Conservation (phyloP, 306 rosid genomes). For the Medicago truncatula region DNA sequence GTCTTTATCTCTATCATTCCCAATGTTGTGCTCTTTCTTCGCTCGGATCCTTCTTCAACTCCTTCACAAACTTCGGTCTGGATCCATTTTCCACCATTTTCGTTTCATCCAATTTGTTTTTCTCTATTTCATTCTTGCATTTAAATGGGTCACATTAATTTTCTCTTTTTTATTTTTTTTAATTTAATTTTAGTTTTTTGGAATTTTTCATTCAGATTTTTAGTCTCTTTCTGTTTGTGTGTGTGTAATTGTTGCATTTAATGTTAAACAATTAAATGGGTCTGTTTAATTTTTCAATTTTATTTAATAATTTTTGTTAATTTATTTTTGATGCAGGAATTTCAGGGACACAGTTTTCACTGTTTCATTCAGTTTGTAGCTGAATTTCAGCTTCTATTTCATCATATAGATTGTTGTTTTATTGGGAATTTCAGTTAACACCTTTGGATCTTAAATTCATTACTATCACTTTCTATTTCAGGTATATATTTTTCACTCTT, state of each 20-base stretch:
- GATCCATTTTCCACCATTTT: conserved; percentile 14
- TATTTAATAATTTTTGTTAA: not conserved
- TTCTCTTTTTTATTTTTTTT: too few species aligned
- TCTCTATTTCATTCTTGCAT: conserved; percentile 22
- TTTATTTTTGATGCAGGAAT: not conserved
- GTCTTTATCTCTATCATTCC: not conserved
- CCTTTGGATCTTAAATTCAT: conserved; percentile 35
- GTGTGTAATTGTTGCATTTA: conserved; percentile 21
- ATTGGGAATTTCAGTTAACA: conserved; percentile 42
- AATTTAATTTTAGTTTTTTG: too few species aligned
- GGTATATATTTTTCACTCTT: conserved; percentile 39
- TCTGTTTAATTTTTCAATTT: not conserved
- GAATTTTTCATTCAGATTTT: not conserved
- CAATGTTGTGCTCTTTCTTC: conserved; percentile 54
- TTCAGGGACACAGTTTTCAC: conserved; percentile 54
- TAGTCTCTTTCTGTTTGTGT: not conserved
- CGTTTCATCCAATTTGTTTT: not conserved
- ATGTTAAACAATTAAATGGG: too few species aligned
- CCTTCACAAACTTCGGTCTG: conserved; percentile 55
- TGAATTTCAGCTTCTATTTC: conserved; percentile 36
- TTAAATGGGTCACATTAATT: not conserved
- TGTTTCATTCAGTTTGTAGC: conserved; percentile 45
- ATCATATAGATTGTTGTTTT: conserved; percentile 22
- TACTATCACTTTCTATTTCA: conserved; percentile 30
- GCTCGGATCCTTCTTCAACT: conserved; percentile 48